Evolutionary conservation across 176 grass and related monocot species (phyloP).

Genomic region (Lolium multiflorum): DNA sequence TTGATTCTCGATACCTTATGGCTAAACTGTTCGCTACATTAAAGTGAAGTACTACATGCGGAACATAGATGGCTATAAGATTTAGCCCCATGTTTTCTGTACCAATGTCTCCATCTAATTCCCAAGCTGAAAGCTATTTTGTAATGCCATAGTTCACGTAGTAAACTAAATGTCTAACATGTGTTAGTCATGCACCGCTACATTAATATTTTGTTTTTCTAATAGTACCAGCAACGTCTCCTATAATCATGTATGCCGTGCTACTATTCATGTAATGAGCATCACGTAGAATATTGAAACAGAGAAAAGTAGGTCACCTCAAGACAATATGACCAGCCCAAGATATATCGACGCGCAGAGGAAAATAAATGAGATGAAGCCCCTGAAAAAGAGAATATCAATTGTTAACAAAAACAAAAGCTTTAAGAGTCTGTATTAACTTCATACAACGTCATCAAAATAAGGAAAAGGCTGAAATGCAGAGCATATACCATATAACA

Average conservation of each 20-base stretch:
- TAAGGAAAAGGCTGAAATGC: slow-evolving; percentile 5
- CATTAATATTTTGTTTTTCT: neutral
- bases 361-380: slow-evolving; percentile 89
- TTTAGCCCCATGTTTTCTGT: neutral
- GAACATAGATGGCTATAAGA: neutral
- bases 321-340: slow-evolving; percentile 92
- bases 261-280: neutral
- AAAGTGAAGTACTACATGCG: neutral
- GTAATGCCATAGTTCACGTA: neutral
- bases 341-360: slow-evolving; percentile 84
- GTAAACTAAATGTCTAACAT: neutral
- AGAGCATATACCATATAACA: slow-evolving; percentile 84
- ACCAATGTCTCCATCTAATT: neutral
- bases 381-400: slow-evolving; percentile 64
- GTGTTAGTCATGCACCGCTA: neutral
- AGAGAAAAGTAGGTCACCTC: slow-evolving; percentile 55
- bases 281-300: neutral
- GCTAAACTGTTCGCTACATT: neutral
- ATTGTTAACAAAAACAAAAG: slow-evolving; percentile 28
- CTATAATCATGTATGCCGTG: neutral
- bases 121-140: neutral
- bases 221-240: neutral
- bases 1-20: neutral
- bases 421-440: neutral
- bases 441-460: slow-evolving; percentile 22